Base-by-base conservation (phyloP, 305 asterid species). In the Solanum hybrid region DNA sequence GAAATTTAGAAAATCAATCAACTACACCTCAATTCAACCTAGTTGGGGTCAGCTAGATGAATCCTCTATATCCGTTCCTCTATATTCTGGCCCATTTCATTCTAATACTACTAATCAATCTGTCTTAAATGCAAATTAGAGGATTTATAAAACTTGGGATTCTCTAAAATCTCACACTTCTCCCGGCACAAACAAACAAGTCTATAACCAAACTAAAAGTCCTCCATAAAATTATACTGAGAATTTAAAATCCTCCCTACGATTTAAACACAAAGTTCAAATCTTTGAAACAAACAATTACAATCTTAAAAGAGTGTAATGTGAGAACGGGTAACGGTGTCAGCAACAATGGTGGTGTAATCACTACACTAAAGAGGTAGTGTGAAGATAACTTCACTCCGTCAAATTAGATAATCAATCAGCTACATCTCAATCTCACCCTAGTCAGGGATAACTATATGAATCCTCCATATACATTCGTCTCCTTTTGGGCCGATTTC, bases 311-410 rank as follows among this genome's bases (percentile, higher is more conserved):
- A 34, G 14, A 7, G 78, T 17, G 24, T 73, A 84, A 97, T 97
- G 94, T 97, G 99, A 92, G 93, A 97, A 88, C 96, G 97, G 66
- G 99, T 96, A 51, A 95, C 92, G 90, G 96, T 93, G 79, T 95
- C 99, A 31, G 99, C 98, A n/a, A 98, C 99, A 86, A 97, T 95
- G 91, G 98, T 96, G 86, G 99, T 95, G 91, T 96, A 95, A 80
- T 99, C 98, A 92, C 98, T 97, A 89, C 99, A 98, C 95, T 94
- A 94, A 87, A 94, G 97, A 46, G 99, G 99, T 76, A 2, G 42
- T 76, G 4, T 10, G 31, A 69, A 69, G 76, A 69, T n/a, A 75
- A 13, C 79, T 73, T 73, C 11, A 73, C 79, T 73, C 10, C 3
- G 11, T 73, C 36, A 73, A 76, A 32, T 76, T 76, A 76, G 26